These are phyloP conservation scores for Tolypocladium paradoxum DNA, from an alignment of 2,329 filamentous ascomycete genomes.

Conservation along the genomic window DNA sequence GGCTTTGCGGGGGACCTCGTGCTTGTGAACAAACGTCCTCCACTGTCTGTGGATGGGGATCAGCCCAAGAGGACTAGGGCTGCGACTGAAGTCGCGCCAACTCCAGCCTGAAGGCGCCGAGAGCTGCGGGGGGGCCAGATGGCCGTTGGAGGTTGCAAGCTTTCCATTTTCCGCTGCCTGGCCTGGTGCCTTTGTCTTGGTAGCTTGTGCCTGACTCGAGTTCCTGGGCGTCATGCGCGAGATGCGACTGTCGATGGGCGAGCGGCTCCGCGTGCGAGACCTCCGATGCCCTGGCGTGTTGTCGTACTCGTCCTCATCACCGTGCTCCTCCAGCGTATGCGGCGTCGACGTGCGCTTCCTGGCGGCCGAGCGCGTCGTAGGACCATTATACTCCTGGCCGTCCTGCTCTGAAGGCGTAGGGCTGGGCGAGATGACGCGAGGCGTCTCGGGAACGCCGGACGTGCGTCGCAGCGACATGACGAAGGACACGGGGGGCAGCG, in stretches of 20 bases:
- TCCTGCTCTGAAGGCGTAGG: slow-evolving; percentile 43
- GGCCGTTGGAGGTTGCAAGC: slow-evolving; percentile 40
- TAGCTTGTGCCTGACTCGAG: slow-evolving; percentile 22
- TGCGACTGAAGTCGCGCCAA: slow-evolving; percentile 83
- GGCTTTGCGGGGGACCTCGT: slow-evolving; percentile 89
- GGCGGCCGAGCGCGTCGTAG: slow-evolving; percentile 66
- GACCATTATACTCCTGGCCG: slow-evolving; percentile 48
- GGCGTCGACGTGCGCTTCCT: slow-evolving; percentile 45
- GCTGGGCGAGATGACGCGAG: slow-evolving; percentile 82
- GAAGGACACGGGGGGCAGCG: slow-evolving; percentile 49
- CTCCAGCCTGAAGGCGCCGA: slow-evolving; percentile 52
- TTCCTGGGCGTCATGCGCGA: slow-evolving; percentile 42
- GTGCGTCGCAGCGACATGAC: slow-evolving; percentile 42
- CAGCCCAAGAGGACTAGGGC: slow-evolving; percentile 82
- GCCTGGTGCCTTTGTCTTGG: slow-evolving; percentile 13
- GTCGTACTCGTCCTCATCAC: slow-evolving; percentile 38
- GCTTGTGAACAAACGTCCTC: slow-evolving; percentile 84
- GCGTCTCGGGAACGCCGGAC: slow-evolving; percentile 58
- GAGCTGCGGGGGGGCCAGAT: slow-evolving; percentile 57
- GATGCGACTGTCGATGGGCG: slow-evolving; percentile 45
- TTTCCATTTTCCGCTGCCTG: slow-evolving; percentile 22
- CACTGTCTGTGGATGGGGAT: slow-evolving; percentile 94
- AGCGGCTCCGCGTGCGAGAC: slow-evolving; percentile 61
- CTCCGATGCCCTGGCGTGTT: slow-evolving; percentile 41
- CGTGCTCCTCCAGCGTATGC: slow-evolving; percentile 48